Percentiles rank a stretch among this genome's conserved stretches.
phyloP scores from a whole-genome alignment of 371 early-diverging fungal species.

The Circinella umbellata region DNA sequence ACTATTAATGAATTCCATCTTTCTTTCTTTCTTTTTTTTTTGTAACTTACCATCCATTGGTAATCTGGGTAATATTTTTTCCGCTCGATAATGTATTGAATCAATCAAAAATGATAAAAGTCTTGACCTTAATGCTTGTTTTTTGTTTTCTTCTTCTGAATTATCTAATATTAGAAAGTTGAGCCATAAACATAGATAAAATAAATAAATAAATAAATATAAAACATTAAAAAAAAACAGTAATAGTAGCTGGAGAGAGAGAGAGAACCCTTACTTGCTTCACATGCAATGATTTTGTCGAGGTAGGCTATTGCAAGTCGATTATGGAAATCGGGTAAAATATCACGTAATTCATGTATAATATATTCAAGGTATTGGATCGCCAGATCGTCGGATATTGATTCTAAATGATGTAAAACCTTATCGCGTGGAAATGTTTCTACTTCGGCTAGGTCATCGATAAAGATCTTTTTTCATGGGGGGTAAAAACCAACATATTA shows the following conservation, averaged over 20 bases:
- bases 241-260: neutral
- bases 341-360: constrained; percentile 70
- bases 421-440: constrained; percentile 58
- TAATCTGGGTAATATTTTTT: constrained; percentile 73
- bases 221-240: neutral
- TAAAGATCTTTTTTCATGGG: constrained; percentile 65
- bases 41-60: constrained; percentile 81
- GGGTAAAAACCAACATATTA: constrained; percentile 1
- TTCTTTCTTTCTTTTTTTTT: too few relatives aligned
- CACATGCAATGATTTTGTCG: constrained; percentile 39
- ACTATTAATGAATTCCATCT: too few relatives aligned
- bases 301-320: constrained; percentile 76
- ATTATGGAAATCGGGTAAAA: constrained; percentile 80
- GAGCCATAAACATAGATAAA: neutral
- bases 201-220: neutral
- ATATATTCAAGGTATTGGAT: constrained; percentile 81
- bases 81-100: constrained; percentile 76
- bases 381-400: constrained; percentile 65
- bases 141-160: neutral
- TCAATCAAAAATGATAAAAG: constrained; percentile 70
- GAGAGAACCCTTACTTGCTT: neutral
- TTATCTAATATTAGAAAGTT: neutral
- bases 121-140: constrained; percentile 33
- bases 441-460: constrained; percentile 68
- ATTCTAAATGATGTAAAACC: constrained; percentile 63